Evolutionary conservation across 495 filamentous ascomycete species (phyloP).

Genomic region (Hypoxylon crocopeplum): DNA sequence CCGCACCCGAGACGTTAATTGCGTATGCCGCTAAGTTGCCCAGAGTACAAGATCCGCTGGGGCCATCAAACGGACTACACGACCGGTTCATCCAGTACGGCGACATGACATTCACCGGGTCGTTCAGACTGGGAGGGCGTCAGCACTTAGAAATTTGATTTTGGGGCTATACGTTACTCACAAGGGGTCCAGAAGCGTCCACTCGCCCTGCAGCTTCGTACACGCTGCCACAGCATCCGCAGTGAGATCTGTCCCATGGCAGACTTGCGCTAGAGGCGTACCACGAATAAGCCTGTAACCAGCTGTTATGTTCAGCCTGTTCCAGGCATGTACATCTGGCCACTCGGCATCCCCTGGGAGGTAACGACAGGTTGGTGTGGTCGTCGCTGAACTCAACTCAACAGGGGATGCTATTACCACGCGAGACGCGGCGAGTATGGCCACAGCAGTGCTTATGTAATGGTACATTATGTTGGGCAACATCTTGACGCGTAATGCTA

Average conservation of each 20-base stretch:
- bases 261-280: neutral
- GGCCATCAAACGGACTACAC: slow-evolving; percentile 43
- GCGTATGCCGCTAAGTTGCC: slow-evolving; percentile 65
- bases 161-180: neutral
- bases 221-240: neutral
- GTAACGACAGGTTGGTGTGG: neutral
- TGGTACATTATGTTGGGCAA: too few species aligned
- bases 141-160: neutral
- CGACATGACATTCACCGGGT: slow-evolving; percentile 47
- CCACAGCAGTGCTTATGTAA: too few species aligned
- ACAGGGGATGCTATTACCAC: too few species aligned
- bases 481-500: too few species aligned
- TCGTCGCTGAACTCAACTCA: too few species aligned
- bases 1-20: slow-evolving; percentile 46
- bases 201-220: neutral
- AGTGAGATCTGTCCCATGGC: neutral
- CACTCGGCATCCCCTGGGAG: neutral
- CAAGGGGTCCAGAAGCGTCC: neutral
- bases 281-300: neutral
- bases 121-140: neutral
- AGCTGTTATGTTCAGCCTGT: slow-evolving; percentile 4
- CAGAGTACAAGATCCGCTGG: slow-evolving; percentile 53
- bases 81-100: slow-evolving; percentile 21
- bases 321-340: neutral
- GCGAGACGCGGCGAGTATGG: too few species aligned